Evolutionary conservation across 2,329 filamentous ascomycete species (phyloP).

Genomic region (Xylaria sp.): DNA sequence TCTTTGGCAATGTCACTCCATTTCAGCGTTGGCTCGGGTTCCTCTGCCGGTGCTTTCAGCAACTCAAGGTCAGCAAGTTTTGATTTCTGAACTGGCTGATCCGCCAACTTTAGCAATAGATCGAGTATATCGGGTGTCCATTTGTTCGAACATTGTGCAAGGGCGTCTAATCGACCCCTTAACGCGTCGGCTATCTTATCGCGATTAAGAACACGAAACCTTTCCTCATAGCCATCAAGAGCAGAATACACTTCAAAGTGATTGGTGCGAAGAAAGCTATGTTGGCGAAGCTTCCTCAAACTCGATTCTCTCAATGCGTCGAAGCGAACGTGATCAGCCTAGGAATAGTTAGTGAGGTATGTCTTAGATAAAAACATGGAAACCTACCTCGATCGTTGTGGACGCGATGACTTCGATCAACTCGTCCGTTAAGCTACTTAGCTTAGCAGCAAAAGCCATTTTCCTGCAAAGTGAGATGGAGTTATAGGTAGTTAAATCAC

Average conservation of each 20-base stretch:
- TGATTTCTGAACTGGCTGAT: conserved; percentile 79
- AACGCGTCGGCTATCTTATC: conserved; percentile 82
- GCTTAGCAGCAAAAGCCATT: conserved; percentile 78
- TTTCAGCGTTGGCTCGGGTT: conserved; percentile 64
- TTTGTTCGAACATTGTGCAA: conserved; percentile 65
- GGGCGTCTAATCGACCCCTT: conserved; percentile 65
- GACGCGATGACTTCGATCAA: conserved; percentile 73
- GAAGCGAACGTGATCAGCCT: conserved; percentile 54
- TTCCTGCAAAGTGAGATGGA: background rate
- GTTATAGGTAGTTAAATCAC: background rate
- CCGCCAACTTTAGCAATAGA: conserved; percentile 82
- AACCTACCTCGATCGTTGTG: conserved; percentile 63
- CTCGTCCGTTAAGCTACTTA: conserved; percentile 75
- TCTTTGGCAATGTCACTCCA: conserved; percentile 85
- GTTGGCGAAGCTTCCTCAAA: conserved; percentile 63
- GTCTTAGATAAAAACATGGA: background rate
- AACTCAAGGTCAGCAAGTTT: conserved; percentile 71
- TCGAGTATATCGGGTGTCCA: conserved; percentile 85
- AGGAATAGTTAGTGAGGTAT: conserved; percentile 13
- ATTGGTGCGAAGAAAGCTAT: conserved; percentile 74
- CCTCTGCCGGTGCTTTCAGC: conserved; percentile 59
- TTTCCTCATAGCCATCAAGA: conserved; percentile 82
- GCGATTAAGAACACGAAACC: conserved; percentile 82
- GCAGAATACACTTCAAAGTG: conserved; percentile 76
- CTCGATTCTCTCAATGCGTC: conserved; percentile 60